Percentiles rank a stretch among this genome's conserved stretches.
phyloP scores from a whole-genome alignment of 1,284 basidiomycete genomes.

The Rhodotorula glutinis region DNA sequence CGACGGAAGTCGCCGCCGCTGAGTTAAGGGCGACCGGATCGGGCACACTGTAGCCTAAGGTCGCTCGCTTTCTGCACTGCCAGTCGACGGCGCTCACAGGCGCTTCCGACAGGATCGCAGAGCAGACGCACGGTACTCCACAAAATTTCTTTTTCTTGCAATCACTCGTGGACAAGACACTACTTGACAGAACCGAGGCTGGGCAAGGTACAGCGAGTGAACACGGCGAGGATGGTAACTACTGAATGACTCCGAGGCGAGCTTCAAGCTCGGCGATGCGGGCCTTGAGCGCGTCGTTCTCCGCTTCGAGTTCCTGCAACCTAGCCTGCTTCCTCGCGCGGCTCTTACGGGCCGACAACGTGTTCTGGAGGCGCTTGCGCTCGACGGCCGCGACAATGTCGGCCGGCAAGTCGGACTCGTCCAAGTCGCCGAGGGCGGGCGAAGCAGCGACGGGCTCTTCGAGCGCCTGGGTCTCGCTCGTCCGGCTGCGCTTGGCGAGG shows the following conservation, averaged over 20 bases:
- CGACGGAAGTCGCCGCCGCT: too few species aligned
- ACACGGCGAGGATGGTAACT: too few species aligned
- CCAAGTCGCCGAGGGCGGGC: slow-evolving; percentile 46
- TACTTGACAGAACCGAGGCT: too few species aligned
- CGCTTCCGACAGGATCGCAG: too few species aligned
- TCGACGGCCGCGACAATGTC: slow-evolving; percentile 60
- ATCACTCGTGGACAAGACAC: too few species aligned
- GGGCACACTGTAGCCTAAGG: too few species aligned
- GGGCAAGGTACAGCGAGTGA: too few species aligned
- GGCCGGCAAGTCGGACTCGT: slow-evolving; percentile 49
- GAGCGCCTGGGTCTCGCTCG: slow-evolving; percentile 44
- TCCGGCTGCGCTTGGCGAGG: slow-evolving; percentile 45
- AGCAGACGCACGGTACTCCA: too few species aligned
- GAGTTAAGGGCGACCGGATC: too few species aligned
- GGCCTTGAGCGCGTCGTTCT: slow-evolving; percentile 48
- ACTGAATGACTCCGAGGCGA: not conserved
- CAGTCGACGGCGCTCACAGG: too few species aligned
- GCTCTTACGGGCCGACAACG: slow-evolving; percentile 69
- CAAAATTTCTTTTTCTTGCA: too few species aligned
- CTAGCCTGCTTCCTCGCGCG: slow-evolving; percentile 71
- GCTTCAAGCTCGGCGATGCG: slow-evolving; percentile 12
- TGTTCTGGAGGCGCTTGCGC: slow-evolving; percentile 72
- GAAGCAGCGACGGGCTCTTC: slow-evolving; percentile 46
- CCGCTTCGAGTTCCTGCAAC: slow-evolving; percentile 60
- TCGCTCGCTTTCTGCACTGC: too few species aligned